Percentiles rank a stretch among this genome's conserved stretches.
phyloP scores from a whole-genome alignment of 768 basidiomycete genomes.

The Kwoniella newhampshirensis region DNA sequence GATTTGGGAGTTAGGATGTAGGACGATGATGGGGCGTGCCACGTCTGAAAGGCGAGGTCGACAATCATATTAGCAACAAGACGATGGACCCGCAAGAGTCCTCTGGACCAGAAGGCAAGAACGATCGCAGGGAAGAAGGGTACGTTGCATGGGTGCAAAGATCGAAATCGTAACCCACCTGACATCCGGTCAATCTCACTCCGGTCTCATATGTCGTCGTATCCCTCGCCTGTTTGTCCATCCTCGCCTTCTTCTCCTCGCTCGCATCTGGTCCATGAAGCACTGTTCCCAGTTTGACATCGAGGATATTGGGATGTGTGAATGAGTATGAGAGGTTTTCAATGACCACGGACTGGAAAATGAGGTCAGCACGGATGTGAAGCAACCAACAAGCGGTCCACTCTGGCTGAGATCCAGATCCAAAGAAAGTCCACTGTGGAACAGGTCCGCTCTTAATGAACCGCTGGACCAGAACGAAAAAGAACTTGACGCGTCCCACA shows the following conservation, averaged over 20 bases:
- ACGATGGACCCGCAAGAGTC: too few species aligned
- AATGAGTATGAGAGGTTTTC: constrained; percentile 78
- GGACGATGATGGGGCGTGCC: constrained; percentile 62
- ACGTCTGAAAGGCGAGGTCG: constrained; percentile 62
- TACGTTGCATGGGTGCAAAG: neutral
- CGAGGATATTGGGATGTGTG: constrained; percentile 77
- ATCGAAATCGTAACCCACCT: constrained; percentile 59
- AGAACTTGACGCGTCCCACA: too few species aligned
- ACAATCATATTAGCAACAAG: too few species aligned
- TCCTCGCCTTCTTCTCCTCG: constrained; percentile 73
- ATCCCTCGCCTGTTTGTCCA: constrained; percentile 67
- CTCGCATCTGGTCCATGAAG: constrained; percentile 69
- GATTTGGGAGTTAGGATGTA: constrained; percentile 62
- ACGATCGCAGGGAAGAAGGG: neutral
- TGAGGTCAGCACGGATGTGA: neutral
- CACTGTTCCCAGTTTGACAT: constrained; percentile 88
- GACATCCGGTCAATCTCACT: constrained; percentile 81
- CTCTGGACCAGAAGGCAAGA: neutral
- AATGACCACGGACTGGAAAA: constrained; percentile 69
- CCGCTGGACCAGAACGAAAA: too few species aligned
- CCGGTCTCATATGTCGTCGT: constrained; percentile 78
- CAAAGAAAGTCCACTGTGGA: too few species aligned
- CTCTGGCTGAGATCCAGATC: too few species aligned
- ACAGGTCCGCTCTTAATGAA: too few species aligned
- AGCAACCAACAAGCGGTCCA: too few species aligned